phyloP scores from a whole-genome alignment of 129 eudicot genomes.

The Dittrichia graveolens region DNA sequence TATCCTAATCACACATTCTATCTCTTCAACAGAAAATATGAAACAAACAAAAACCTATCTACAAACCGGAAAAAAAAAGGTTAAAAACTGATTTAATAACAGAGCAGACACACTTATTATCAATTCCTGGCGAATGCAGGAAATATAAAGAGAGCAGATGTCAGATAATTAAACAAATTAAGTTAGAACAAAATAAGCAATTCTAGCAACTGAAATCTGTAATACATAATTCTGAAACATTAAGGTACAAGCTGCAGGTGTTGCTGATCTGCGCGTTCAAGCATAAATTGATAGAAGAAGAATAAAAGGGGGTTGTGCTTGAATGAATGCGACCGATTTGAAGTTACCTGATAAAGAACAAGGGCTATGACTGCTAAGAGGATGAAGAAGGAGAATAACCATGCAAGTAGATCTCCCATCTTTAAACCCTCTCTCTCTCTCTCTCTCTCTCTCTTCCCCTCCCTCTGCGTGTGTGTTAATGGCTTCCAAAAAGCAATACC shows the following conservation, averaged over 20 bases:
- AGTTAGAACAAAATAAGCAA: conserved; percentile 2
- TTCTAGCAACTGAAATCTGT: neutral
- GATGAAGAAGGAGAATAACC: conserved; percentile 43
- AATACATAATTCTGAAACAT: neutral
- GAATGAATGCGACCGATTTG: neutral
- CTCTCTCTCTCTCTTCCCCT: no score
- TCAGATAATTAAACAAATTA: neutral
- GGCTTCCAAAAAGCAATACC: conserved; percentile 10
- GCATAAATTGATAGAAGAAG: neutral
- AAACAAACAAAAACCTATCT: neutral
- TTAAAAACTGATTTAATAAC: neutral
- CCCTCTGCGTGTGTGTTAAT: neutral
- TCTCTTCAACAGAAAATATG: neutral
- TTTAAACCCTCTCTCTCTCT: neutral
- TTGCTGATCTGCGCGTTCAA: neutral
- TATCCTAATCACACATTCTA: neutral
- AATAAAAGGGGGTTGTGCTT: neutral
- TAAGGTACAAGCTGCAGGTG: neutral
- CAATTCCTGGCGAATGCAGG: conserved; percentile 3
- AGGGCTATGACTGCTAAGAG: conserved; percentile 41
- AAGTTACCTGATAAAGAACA: conserved; percentile 38
- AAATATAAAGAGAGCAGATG: neutral
- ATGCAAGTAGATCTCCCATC: conserved; percentile 40
- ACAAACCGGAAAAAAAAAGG: neutral
- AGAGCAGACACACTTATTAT: neutral